Evolutionary conservation across 2,329 filamentous ascomycete genomes (phyloP), one percentile per base, ranked within the genome.

Genomic region (Phialocephala sp.): DNA sequence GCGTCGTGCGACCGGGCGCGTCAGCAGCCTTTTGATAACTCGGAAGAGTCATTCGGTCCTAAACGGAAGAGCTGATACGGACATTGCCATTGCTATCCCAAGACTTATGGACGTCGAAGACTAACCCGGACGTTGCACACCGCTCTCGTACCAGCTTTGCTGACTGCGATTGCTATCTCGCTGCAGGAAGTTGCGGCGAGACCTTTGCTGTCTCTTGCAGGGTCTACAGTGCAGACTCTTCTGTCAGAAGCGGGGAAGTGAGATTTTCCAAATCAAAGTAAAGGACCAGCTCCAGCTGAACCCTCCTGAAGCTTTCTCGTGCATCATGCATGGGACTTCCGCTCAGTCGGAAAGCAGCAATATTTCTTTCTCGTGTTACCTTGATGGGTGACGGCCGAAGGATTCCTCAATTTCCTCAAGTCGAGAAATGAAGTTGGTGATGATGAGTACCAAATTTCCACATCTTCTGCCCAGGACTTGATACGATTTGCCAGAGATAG

Each of bases 281-380:
- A 22, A 9, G 8, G 15, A 14, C 37, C 37, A 41, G 15, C 37
- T 41, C 37, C 6, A 18, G 41, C 15, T 50, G 8, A 24, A 50
- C 5, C 6, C n/a, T 50, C 43, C n/a, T 6, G 6, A 32, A 32
- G 27, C 27, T 32, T 6, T 50, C 45, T 50, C n/a, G 45, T 50
- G 45, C 45, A 50, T 50, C 45, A 50, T 50, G 45, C 45, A 50
- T 50, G 45, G 8, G 45, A 50, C 18, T 50, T 24, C 45, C 20
- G n/a, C 41, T n/a, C 45, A 14, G 1, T 50, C 45, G n/a, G n/a
- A 50, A 24, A 50, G 45, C 9, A 41, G 37, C 11, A 18, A 41
- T 41, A 4, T 41, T 18, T 12, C 37, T 41, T 41, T 2, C 37
- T 41, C 37, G 37, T 41, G 12, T 41, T 32, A 32, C 27, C 27